Evolutionary conservation across 1,284 basidiomycete genomes (phyloP).

Genomic region (Marasmius oreades): DNA sequence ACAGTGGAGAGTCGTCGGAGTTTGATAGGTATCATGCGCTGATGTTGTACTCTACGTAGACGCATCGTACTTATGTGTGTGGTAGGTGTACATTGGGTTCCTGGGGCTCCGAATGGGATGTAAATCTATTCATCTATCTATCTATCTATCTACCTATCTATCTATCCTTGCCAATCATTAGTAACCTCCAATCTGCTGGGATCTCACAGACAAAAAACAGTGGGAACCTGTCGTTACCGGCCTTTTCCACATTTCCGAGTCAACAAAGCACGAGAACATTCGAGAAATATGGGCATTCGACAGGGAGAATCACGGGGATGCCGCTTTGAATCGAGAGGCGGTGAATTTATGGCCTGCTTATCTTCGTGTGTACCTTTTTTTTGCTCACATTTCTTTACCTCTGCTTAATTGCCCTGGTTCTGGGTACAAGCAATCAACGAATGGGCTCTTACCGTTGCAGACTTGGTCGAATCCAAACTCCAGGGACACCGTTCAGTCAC

Average conservation of each 20-base stretch:
- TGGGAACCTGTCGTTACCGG: not conserved
- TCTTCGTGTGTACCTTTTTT: not conserved
- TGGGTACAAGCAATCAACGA: slow-evolving; percentile 18
- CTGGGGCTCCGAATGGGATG: no score
- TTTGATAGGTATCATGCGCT: no score
- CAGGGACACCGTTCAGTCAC: slow-evolving; percentile 35
- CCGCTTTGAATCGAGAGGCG: slow-evolving; percentile 40
- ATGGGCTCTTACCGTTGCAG: slow-evolving; percentile 35
- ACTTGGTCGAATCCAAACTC: slow-evolving; percentile 33
- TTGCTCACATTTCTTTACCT: not conserved
- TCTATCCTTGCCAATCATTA: no score
- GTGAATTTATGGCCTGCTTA: slow-evolving; percentile 19
- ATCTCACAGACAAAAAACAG: not conserved
- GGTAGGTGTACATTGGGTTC: no score
- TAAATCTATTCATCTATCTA: no score
- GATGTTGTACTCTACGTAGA: no score
- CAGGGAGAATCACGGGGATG: slow-evolving; percentile 50
- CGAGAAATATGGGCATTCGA: slow-evolving; percentile 53
- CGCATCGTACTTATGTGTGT: no score
- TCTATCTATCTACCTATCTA: no score
- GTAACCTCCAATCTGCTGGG: no score
- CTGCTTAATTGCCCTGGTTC: not conserved
- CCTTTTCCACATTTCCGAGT: not conserved
- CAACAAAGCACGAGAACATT: slow-evolving; percentile 19
- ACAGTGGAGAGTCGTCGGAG: no score